A percentile compares a stretch with the other conserved stretches of the same genome.
Evolutionary conservation across 768 basidiomycete genomes (phyloP).

Genomic region (Amanita pallidorosea): DNA sequence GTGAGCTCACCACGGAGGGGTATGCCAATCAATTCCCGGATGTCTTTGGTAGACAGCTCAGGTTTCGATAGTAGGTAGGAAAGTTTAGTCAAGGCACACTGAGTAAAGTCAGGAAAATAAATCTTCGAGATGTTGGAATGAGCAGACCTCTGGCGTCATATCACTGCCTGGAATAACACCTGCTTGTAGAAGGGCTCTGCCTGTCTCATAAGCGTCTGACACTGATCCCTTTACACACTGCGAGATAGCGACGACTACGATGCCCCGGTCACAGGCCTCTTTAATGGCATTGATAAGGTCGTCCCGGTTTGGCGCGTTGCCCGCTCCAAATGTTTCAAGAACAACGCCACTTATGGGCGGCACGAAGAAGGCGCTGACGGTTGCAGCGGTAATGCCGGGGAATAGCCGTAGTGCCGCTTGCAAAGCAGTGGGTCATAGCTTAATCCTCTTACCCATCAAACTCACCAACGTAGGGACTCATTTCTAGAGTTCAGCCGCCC

Average conservation of each 20-base stretch:
- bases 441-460: conserved; percentile 3
- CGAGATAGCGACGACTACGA: conserved; percentile 85
- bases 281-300: conserved; percentile 71
- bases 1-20: conserved; percentile 89
- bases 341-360: conserved; percentile 75
- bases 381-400: conserved; percentile 72
- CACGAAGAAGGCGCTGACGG: conserved; percentile 64
- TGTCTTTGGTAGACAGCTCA: conserved; percentile 54
- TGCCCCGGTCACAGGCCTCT: conserved; percentile 72
- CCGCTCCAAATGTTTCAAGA: conserved; percentile 86
- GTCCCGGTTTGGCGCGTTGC: conserved; percentile 78
- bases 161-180: conserved; percentile 82
- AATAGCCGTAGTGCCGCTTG: conserved; percentile 79
- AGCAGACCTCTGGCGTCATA: conserved; percentile 85
- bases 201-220: conserved; percentile 75
- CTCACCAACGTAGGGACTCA: conserved; percentile 76
- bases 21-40: conserved; percentile 64
- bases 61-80: conserved; percentile 84
- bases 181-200: conserved; percentile 52
- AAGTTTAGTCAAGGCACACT: conserved; percentile 89
- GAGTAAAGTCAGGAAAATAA: neutral
- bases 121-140: neutral
- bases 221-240: conserved; percentile 87
- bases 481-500: conserved; percentile 29
- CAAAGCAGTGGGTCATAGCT: conserved; percentile 1